Evolutionary conservation across 1,139 yeast species (phyloP), one percentile per base, ranked within the genome.

Genomic region (Yamadazyma buinensis): DNA sequence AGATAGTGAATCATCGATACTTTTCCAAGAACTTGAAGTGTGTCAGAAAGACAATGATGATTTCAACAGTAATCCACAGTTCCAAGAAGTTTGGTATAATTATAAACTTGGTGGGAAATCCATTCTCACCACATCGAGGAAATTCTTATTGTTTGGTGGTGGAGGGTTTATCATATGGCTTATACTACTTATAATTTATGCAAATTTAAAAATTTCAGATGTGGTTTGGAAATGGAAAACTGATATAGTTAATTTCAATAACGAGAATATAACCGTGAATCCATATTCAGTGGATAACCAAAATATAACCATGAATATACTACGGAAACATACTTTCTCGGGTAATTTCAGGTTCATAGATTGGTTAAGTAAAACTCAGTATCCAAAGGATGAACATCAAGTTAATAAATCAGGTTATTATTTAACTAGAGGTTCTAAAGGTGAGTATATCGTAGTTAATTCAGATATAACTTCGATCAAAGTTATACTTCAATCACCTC

Each of bases 351-450:
- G 48, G 13, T 36, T 42, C 5, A 40, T 67, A 1, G 22, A 38
- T 9, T 67, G 73, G 73, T 46, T 69, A 13, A 37, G 41, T 19
- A 41, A 48, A 19, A 32, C 40, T 3, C 75, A 69, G 37, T 61
- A 55, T 34, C 72, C 72, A 4, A 29, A 37, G 11, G 12, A 23
- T 7, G 5, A 15, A 11, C 11, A 22, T 15, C 12, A 9, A 3
- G 27, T 27, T 14, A 32, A 37, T 6, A 43, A 42, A 5, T 57
- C 60, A 7, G 72, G 72, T 1, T 65, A 44, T 43, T 68, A 60
- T 38, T 31, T 64, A 30, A 49, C 62, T 0, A 40, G 48, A 20
- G 52, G 47, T 6, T 35, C 40, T 9, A 37, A 41, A 4, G 42
- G 23, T 11, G 25, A 33, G 14, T 48, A 45, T 25, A 42, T 52